Evolutionary conservation across 768 basidiomycete species (phyloP).

Genomic region (Botryobasidium botryosum): DNA sequence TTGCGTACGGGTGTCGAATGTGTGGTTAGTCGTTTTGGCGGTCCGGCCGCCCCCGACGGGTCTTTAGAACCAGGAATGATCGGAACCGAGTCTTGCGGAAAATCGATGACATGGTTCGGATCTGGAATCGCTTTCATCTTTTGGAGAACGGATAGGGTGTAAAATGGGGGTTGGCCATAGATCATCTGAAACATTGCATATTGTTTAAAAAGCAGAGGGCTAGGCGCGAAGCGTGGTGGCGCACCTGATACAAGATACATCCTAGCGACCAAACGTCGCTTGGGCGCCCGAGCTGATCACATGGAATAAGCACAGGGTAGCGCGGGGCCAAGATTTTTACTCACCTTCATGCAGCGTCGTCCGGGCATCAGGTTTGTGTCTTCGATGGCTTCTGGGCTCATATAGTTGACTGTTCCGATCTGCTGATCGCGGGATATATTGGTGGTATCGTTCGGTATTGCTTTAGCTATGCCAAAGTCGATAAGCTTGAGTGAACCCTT

Average conservation of each 20-base stretch:
- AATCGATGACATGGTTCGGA: slow-evolving; percentile 57
- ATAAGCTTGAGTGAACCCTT: slow-evolving; percentile 91
- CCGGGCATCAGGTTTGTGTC: slow-evolving; percentile 11
- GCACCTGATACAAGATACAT: slow-evolving; percentile 78
- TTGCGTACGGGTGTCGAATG: slow-evolving; percentile 38
- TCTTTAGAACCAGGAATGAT: slow-evolving; percentile 21
- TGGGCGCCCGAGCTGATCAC: slow-evolving; percentile 57
- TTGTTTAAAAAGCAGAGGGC: background rate
- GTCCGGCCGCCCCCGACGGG: slow-evolving; percentile 36
- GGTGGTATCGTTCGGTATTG: slow-evolving; percentile 95
- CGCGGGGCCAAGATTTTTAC: too few species aligned
- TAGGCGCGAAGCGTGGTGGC: background rate
- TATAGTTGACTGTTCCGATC: slow-evolving; percentile 96
- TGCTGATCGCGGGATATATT: slow-evolving; percentile 95
- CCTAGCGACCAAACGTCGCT: slow-evolving; percentile 98
- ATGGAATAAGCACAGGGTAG: background rate
- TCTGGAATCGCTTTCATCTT: slow-evolving; percentile 95
- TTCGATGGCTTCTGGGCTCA: slow-evolving; percentile 96
- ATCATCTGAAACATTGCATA: slow-evolving; percentile 38
- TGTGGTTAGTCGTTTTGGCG: slow-evolving; percentile 31
- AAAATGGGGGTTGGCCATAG: slow-evolving; percentile 87
- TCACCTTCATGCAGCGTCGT: slow-evolving; percentile 10
- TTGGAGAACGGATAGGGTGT: slow-evolving; percentile 60
- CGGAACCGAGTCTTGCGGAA: slow-evolving; percentile 51
- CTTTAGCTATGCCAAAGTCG: slow-evolving; percentile 99